A percentile compares a stretch with the other conserved stretches of the same genome.
Conservation (phyloP, 2,329 filamentous ascomycete genomes). For the Hypocrella siamensis region DNA sequence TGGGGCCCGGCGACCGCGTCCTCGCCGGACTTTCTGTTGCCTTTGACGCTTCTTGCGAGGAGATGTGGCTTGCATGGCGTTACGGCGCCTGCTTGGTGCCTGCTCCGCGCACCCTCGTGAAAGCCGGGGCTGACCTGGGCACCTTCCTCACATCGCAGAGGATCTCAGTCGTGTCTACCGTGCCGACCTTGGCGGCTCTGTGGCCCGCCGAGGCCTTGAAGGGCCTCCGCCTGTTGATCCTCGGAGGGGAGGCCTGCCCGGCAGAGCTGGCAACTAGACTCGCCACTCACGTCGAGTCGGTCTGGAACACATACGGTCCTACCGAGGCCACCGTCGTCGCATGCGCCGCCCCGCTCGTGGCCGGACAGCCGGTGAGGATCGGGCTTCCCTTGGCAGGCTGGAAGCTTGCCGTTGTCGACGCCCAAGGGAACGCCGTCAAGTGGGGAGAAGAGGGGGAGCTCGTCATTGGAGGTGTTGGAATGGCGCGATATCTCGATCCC, state of each 20-base stretch:
- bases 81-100: constrained; percentile 9
- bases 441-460: constrained; percentile 12
- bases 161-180: constrained; percentile 10
- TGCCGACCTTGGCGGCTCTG: constrained; percentile 9
- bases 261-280: constrained; percentile 7
- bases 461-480: constrained; percentile 9
- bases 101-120: constrained; percentile 8
- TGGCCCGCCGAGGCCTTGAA: constrained; percentile 9
- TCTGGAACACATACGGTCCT: constrained; percentile 12
- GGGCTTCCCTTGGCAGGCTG: constrained; percentile 9
- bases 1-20: constrained; percentile 9
- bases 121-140: constrained; percentile 8
- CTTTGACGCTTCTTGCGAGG: constrained; percentile 10
- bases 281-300: constrained; percentile 6
- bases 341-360: constrained; percentile 7
- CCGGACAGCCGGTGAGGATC: constrained; percentile 7
- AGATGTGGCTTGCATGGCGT: constrained; percentile 10
- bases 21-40: constrained; percentile 9
- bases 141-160: constrained; percentile 6
- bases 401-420: constrained; percentile 14
- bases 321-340: constrained; percentile 10
- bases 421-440: constrained; percentile 26
- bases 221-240: constrained; percentile 8
- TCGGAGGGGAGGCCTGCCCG: constrained; percentile 10
- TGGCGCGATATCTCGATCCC: constrained; percentile 9